Evolutionary conservation across 2,329 filamentous ascomycete genomes (phyloP).

Genomic region (Hypomyces rosellus): DNA sequence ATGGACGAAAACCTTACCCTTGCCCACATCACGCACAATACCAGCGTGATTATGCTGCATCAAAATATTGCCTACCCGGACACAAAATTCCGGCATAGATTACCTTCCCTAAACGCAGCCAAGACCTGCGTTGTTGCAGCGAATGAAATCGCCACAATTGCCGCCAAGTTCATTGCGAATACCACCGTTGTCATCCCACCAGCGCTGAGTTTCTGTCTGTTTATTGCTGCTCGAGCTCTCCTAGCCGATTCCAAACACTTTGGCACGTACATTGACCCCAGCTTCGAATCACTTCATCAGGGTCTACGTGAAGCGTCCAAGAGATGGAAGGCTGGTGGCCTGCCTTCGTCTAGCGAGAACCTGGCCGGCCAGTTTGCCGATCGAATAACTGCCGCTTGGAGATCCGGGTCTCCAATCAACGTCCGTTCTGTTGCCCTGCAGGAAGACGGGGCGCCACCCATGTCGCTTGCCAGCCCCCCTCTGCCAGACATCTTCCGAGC

Average conservation of each 20-base stretch:
- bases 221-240: constrained; percentile 10
- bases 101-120: constrained; percentile 8
- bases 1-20: constrained; percentile 37
- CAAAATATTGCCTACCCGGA: constrained; percentile 18
- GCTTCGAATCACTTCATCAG: constrained; percentile 7
- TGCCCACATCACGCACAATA: constrained; percentile 21
- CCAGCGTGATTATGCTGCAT: constrained; percentile 19
- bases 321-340: constrained; percentile 1
- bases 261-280: constrained; percentile 1
- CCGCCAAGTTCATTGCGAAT: constrained; percentile 7
- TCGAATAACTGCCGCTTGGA: constrained; percentile 6
- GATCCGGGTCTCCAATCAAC: constrained; percentile 10
- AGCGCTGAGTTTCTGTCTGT: constrained; percentile 8
- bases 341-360: constrained; percentile 3
- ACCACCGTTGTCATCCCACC: constrained; percentile 5
- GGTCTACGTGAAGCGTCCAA: constrained; percentile 5
- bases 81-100: constrained; percentile 6
- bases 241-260: constrained; percentile 11
- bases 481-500: constrained; percentile 10
- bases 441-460: constrained; percentile 5
- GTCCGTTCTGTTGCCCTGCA: constrained; percentile 9
- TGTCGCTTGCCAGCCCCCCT: constrained; percentile 10
- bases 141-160: constrained; percentile 11
- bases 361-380: constrained; percentile 11
- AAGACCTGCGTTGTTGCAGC: constrained; percentile 10